These are phyloP conservation scores for Globisporangium perplexum DNA, from an alignment of 352 stramenopile genomes.

Conservation along the genomic window DNA sequence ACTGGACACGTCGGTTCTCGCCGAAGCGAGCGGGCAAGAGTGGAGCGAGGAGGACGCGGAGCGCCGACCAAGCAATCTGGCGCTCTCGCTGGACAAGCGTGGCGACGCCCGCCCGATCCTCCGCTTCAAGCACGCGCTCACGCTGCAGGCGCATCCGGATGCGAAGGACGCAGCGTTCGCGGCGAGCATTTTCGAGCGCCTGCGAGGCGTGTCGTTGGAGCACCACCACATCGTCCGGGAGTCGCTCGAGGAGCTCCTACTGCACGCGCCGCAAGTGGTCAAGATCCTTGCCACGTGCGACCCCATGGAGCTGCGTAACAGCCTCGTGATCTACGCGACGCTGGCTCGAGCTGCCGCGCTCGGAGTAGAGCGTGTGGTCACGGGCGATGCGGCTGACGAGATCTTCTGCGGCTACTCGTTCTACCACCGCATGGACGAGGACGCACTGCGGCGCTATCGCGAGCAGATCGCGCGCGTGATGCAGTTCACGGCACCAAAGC, in stretches of 20 bases:
- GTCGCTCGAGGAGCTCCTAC: constrained; percentile 48
- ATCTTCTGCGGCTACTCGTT: constrained; percentile 88
- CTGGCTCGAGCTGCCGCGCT: constrained; percentile 41
- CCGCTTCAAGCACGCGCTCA: constrained; percentile 44
- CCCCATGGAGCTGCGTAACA: constrained; percentile 86
- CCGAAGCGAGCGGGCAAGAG: constrained; percentile 41
- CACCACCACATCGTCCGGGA: constrained; percentile 56
- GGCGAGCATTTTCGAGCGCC: constrained; percentile 30
- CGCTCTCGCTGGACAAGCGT: constrained; percentile 36
- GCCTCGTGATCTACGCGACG: constrained; percentile 74
- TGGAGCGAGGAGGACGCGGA: constrained; percentile 13
- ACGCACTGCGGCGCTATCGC: constrained; percentile 57
- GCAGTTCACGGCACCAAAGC: constrained; percentile 74
- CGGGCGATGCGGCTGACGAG: constrained; percentile 84
- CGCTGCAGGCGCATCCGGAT: constrained; percentile 34
- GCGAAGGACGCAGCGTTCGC: constrained; percentile 45
- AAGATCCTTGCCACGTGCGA: constrained; percentile 67
- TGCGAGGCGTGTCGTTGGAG: constrained; percentile 38
- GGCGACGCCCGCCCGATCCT: constrained; percentile 35
- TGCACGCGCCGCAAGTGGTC: constrained; percentile 29
- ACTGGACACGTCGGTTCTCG: constrained; percentile 67
- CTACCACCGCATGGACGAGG: constrained; percentile 61
- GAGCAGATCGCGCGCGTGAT: constrained; percentile 71
- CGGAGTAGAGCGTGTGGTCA: constrained; percentile 64
- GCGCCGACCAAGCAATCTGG: neutral